phyloP scores from a whole-genome alignment of 805 yeast species.

The Metschnikowia matae region DNA sequence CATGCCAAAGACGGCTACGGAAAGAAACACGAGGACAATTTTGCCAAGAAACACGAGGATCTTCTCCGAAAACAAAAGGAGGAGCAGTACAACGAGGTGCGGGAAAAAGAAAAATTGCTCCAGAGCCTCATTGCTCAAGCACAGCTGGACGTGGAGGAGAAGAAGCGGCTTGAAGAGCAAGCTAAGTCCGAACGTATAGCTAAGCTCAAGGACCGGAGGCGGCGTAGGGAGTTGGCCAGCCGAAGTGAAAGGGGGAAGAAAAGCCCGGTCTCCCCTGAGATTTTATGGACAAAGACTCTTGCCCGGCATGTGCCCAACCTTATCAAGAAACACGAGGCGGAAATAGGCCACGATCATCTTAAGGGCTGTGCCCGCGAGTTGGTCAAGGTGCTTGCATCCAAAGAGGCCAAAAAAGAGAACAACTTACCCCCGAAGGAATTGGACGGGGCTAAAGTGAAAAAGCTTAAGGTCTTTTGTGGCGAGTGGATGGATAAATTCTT shows the following conservation, averaged over 20 bases:
- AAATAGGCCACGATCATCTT: conserved; percentile 66
- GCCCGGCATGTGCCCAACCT: conserved; percentile 79
- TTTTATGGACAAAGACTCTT: conserved; percentile 46
- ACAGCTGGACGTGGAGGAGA: conserved; percentile 28
- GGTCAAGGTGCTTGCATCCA: conserved; percentile 59
- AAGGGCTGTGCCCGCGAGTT: conserved; percentile 80
- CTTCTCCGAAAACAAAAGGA: conserved; percentile 31
- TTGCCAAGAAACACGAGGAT: conserved; percentile 33
- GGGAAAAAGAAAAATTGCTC: conserved; percentile 31
- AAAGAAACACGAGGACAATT: conserved; percentile 14
- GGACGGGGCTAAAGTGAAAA: conserved; percentile 59
- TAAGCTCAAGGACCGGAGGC: conserved; percentile 20
- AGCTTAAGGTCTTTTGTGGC: conserved; percentile 61
- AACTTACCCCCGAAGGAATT: conserved; percentile 51
- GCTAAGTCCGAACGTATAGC: conserved; percentile 20
- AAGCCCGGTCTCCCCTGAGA: conserved; percentile 16
- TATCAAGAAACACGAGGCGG: conserved; percentile 59
- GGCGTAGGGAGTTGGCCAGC: conserved; percentile 12
- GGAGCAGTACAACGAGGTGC: conserved; percentile 29
- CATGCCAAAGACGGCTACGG: not conserved
- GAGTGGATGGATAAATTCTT: conserved; percentile 65
- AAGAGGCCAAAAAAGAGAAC: conserved; percentile 55
- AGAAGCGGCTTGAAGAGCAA: conserved; percentile 24
- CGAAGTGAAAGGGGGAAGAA: not conserved
- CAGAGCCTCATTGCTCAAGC: conserved; percentile 35